These are phyloP conservation scores for Acanthamoeba royreba DNA, from an alignment of 208 protist genomes.

Conservation along the genomic window DNA sequence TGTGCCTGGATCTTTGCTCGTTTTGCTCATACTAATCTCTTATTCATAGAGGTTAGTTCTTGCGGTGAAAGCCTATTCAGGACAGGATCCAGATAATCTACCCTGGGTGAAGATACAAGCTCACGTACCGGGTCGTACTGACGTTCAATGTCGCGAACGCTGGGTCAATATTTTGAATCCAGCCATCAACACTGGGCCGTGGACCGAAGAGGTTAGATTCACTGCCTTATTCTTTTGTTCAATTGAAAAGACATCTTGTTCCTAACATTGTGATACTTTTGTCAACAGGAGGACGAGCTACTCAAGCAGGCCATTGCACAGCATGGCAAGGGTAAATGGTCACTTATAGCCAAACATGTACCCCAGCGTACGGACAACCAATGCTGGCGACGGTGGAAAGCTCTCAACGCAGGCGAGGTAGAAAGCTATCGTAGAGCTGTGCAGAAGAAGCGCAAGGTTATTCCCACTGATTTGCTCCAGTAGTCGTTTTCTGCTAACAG, in stretches of 20 bases:
- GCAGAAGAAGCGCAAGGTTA: not conserved
- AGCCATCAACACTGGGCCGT: conserved; percentile 47
- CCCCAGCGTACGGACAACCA: conserved; percentile 76
- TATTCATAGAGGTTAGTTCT: conserved; percentile 51
- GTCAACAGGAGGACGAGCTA: conserved; percentile 57
- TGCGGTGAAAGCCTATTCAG: conserved; percentile 63
- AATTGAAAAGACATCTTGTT: too few relatives aligned
- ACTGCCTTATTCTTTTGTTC: not conserved
- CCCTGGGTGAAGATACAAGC: conserved; percentile 69
- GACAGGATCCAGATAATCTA: not conserved
- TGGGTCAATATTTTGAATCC: conserved; percentile 78
- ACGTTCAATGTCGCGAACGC: conserved; percentile 78
- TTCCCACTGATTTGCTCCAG: not conserved
- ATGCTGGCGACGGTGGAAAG: conserved; percentile 79
- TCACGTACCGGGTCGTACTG: conserved; percentile 73
- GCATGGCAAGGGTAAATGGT: conserved; percentile 70
- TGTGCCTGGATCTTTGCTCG: too few relatives aligned
- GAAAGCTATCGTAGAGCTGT: conserved; percentile 49
- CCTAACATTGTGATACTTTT: not conserved
- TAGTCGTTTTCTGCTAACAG: not conserved
- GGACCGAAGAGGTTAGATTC: conserved; percentile 60
- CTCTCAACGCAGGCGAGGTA: conserved; percentile 56
- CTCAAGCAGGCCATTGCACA: conserved; percentile 33
- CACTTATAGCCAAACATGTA: conserved; percentile 51
- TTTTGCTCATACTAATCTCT: too few relatives aligned